Conservation (phyloP, 495 filamentous ascomycete genomes). For the Aspergillus asperescens region DNA sequence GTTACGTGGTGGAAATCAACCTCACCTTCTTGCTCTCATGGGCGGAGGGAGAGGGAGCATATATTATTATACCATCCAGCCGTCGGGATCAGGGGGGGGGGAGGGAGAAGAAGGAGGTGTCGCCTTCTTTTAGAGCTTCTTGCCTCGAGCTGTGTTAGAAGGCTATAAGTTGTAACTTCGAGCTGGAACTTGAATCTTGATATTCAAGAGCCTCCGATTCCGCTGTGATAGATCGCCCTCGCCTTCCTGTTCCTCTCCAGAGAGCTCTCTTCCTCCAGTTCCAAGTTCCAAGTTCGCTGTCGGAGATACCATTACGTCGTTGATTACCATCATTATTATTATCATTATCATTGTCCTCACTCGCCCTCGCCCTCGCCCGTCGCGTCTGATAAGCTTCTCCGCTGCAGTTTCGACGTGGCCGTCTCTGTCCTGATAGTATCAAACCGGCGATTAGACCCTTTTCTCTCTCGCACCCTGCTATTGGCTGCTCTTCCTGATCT, state of each 20-base stretch:
- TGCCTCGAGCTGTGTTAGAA: neutral
- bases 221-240: conserved; percentile 3
- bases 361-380: neutral
- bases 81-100: neutral
- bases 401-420: conserved; percentile 20
- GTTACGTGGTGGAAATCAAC: conserved; percentile 28
- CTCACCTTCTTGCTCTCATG: neutral
- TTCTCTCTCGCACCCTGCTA: neutral
- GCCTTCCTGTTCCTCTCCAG: neutral
- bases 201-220: conserved; percentile 6
- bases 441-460: neutral
- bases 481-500: neutral
- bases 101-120: neutral
- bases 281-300: too few species aligned
- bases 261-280: too few species aligned
- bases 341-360: conserved; percentile 10
- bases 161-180: neutral
- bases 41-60: neutral
- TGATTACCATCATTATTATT: neutral
- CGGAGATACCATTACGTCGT: neutral
- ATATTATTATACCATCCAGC: neutral
- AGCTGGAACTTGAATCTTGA: too few species aligned
- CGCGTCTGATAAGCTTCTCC: conserved; percentile 28
- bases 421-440: neutral
- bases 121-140: neutral